Evolutionary conservation across 192 early-diverging fungal species (phyloP).

Genomic region (Backusella mclennaniae): DNA sequence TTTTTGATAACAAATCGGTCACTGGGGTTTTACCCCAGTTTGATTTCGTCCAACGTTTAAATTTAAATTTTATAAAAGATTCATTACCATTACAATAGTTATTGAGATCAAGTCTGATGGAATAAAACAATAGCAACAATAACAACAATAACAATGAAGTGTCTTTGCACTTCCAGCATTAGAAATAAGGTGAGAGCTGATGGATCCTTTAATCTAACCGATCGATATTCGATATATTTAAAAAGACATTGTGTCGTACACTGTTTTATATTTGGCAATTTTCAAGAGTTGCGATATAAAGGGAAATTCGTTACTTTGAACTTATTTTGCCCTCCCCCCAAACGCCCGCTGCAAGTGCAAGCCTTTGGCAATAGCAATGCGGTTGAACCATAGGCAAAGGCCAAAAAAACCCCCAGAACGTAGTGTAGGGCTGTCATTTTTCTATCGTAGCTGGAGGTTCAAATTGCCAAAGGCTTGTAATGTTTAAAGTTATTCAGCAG

Average conservation of each 20-base stretch:
- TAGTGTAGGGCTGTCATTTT: too few relatives aligned
- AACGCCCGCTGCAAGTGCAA: too few relatives aligned
- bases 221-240: too few relatives aligned
- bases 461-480: neutral
- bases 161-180: neutral
- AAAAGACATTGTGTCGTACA: too few relatives aligned
- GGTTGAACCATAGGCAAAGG: too few relatives aligned
- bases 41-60: neutral
- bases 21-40: neutral
- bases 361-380: too few relatives aligned
- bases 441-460: too few relatives aligned
- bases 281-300: too few relatives aligned
- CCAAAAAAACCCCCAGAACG: too few relatives aligned
- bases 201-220: neutral
- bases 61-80: neutral
- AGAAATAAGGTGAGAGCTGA: neutral
- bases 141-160: neutral
- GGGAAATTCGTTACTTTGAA: too few relatives aligned
- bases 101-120: neutral
- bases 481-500: neutral
- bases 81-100: neutral
- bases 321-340: too few relatives aligned
- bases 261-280: too few relatives aligned
- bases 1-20: neutral
- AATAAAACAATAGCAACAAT: neutral